These are phyloP conservation scores for Flaveria brownii DNA, from an alignment of 129 eudicot genomes.

Conservation along the genomic window DNA sequence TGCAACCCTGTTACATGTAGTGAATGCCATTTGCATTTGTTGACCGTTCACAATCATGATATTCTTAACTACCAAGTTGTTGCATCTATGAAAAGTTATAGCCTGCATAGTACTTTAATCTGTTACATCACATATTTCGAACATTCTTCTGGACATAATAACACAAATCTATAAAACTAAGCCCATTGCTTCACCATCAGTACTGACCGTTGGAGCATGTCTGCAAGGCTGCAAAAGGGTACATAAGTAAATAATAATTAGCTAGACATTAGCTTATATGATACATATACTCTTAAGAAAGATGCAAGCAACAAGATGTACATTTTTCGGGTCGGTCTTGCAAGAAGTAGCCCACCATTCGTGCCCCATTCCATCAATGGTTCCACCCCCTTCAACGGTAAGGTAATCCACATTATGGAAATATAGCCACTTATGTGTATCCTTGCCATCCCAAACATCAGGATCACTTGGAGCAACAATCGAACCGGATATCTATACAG, in stretches of 20 bases:
- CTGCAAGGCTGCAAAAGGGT: slow-evolving; percentile 78
- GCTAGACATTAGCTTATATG: not conserved
- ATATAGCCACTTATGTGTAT: slow-evolving; percentile 82
- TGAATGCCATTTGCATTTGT: slow-evolving; percentile 76
- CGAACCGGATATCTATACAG: slow-evolving; percentile 59
- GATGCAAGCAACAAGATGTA: slow-evolving; percentile 31
- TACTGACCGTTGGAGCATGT: slow-evolving; percentile 97
- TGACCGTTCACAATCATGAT: slow-evolving; percentile 62
- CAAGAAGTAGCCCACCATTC: slow-evolving; percentile 94
- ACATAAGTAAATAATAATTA: not conserved
- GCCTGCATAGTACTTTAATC: slow-evolving; percentile 60
- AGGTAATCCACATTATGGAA: slow-evolving; percentile 65
- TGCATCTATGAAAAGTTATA: slow-evolving; percentile 76
- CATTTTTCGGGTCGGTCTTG: slow-evolving; percentile 64
- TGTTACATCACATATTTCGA: not conserved
- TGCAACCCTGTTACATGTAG: slow-evolving; percentile 47
- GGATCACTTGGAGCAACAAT: slow-evolving; percentile 82
- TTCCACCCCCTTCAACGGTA: slow-evolving; percentile 78
- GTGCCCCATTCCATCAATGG: slow-evolving; percentile 70
- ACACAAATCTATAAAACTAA: slow-evolving; percentile 26
- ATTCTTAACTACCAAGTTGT: slow-evolving; percentile 57
- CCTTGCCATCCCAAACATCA: slow-evolving; percentile 59
- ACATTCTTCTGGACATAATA: slow-evolving; percentile 13
- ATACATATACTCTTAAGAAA: slow-evolving; percentile 1
- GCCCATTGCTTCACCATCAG: slow-evolving; percentile 18